Conservation (phyloP, 1,284 basidiomycete species). For the Anthracocystis panici-leucophaei region DNA sequence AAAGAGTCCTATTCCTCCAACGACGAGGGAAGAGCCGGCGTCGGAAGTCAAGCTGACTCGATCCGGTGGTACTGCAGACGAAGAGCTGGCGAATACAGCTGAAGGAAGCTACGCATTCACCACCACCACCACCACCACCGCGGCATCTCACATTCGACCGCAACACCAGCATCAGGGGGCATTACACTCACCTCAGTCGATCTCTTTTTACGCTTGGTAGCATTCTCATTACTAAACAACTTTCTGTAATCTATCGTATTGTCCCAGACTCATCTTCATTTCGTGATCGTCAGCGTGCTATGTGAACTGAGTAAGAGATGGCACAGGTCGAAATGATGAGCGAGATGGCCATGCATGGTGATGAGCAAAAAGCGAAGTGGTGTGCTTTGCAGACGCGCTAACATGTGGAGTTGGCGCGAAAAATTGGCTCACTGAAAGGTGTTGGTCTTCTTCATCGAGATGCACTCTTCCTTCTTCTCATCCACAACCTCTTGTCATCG, state of each 20-base stretch:
- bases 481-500: not conserved
- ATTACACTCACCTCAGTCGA: conserved; percentile 17
- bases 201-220: conserved; percentile 46
- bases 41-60: conserved; percentile 11
- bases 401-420: conserved; percentile 14
- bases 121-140: not conserved
- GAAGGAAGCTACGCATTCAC: conserved; percentile 18
- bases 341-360: conserved; percentile 1
- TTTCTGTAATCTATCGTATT: too few relatives aligned
- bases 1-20: conserved; percentile 16
- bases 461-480: not conserved
- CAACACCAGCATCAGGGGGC: conserved; percentile 11
- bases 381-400: not conserved
- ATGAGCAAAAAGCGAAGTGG: not conserved
- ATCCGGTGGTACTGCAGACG: not conserved
- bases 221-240: not conserved
- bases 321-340: not conserved
- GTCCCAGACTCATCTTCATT: too few relatives aligned
- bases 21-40: not conserved
- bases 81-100: not conserved
- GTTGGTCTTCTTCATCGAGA: conserved; percentile 13
- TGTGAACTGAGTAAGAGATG: not conserved
- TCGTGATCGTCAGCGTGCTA: not conserved
- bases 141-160: not conserved
- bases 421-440: not conserved